Evolutionary conservation across 108 stramenopile species (phyloP), one percentile per base, ranked within the genome.

Genomic region (Discostella stelligeroides): DNA sequence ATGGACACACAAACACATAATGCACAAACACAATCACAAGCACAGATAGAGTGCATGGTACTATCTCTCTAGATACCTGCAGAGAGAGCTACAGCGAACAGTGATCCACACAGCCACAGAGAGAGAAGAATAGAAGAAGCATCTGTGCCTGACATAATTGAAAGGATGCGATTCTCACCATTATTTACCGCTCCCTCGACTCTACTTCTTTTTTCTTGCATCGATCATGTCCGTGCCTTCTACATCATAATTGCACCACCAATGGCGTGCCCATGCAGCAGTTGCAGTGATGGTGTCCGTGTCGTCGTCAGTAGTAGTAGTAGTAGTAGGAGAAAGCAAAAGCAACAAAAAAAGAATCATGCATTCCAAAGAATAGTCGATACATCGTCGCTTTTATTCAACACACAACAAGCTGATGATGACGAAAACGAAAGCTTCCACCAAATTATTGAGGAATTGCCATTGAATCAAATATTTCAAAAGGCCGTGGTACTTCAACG

Each of bases 391-490:
- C 34, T 34, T 34, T 17, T 2, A 45, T 45, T 11, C 1, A n/a
- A 2, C 43, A 45, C 12, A 2, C 4, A 13, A 45, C n/a, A n/a
- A n/a, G 15, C 2, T 11, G n/a, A n/a, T 13, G n/a, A n/a, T 2
- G 43, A n/a, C 12, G 43, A 4, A 10, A 45, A n/a, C 12, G 12
- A n/a, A 9, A n/a, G 9, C 13, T 45, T 45, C n/a, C 27, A n/a
- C n/a, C n/a, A n/a, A n/a, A n/a, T 29, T 17, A 66, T 50, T 54
- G 68, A 65, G 2, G 69, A 66, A 50, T 25, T 58, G 2, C 64
- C 76, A 6, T 54, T 77, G 29, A 41, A 50, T 46, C 62, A 66
- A 63, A 77, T 63, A 51, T 77, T 77, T 34, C 76, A 63, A 70
- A 47, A 62, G 18, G 76, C 64, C 24, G 60, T 79, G 14, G 70